Conservation (phyloP, 1,284 basidiomycete genomes). For the Boletus albobrunnescens region DNA sequence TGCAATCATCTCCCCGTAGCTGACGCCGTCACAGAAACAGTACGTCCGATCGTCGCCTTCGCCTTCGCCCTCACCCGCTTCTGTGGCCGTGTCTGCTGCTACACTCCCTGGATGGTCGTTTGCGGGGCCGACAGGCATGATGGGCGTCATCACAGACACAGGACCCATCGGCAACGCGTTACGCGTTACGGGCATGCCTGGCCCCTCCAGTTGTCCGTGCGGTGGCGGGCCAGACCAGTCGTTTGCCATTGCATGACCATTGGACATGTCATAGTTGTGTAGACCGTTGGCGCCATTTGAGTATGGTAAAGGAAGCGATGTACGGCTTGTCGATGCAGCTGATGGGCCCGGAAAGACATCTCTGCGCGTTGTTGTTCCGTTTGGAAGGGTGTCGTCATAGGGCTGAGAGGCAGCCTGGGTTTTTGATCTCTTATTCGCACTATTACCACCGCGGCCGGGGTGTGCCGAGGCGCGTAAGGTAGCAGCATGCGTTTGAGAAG, state of each 20-base stretch:
- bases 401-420: constrained; percentile 25
- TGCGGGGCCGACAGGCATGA: constrained; percentile 19
- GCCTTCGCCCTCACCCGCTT: constrained; percentile 42
- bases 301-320: constrained; percentile 42
- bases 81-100: constrained; percentile 35
- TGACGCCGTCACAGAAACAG: constrained; percentile 84
- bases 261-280: constrained; percentile 35
- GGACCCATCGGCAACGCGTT: constrained; percentile 35
- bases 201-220: constrained; percentile 63
- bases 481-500: constrained; percentile 26
- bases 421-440: constrained; percentile 37
- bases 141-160: constrained; percentile 24
- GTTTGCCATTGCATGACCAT: constrained; percentile 19
- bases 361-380: constrained; percentile 27
- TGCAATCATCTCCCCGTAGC: constrained; percentile 96
- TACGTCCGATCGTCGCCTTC: constrained; percentile 74
- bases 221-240: constrained; percentile 34
- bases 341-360: constrained; percentile 38
- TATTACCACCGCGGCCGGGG: constrained; percentile 32
- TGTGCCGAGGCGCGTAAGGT: constrained; percentile 32
- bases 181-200: constrained; percentile 65
- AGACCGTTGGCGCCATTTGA: constrained; percentile 31
- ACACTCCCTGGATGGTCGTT: constrained; percentile 28
- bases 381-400: constrained; percentile 27
- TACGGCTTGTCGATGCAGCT: constrained; percentile 37